Percentiles rank a stretch among this genome's conserved stretches.
phyloP scores from a whole-genome alignment of 1,284 basidiomycete species.

The Mycena citricolor region DNA sequence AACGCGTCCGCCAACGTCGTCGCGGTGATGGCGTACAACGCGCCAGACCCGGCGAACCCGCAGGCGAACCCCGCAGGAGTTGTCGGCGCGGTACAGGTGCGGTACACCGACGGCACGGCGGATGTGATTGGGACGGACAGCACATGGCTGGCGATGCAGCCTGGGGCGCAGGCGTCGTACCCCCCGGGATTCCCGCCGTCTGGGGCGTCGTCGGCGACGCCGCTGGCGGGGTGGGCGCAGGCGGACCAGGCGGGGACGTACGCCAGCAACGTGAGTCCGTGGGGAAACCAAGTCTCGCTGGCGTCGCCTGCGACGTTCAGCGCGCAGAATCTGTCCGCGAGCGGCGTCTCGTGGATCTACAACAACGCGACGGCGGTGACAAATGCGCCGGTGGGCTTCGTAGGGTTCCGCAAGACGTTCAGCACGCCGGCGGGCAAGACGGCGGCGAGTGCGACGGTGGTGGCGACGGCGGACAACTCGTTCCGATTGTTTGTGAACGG shows the following conservation, averaged over 20 bases:
- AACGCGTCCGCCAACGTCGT: slow-evolving; percentile 1
- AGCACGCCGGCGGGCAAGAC: background rate
- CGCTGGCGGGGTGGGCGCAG: slow-evolving; percentile 5
- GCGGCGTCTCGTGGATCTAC: slow-evolving; percentile 12
- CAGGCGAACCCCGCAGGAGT: slow-evolving; percentile 7
- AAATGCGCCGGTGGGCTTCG: background rate
- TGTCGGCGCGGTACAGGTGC: slow-evolving; percentile 6
- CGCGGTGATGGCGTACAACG: slow-evolving; percentile 1
- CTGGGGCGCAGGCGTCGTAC: too few relatives aligned
- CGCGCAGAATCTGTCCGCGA: background rate
- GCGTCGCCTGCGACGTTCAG: background rate
- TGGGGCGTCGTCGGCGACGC: slow-evolving; percentile 12
- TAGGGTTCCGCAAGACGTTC: slow-evolving; percentile 2
- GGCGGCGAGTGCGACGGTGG: slow-evolving; percentile 1
- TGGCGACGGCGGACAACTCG: slow-evolving; percentile 7
- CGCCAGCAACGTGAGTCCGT: slow-evolving; percentile 7
- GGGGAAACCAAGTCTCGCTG: too few relatives aligned
- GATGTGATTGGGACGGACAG: background rate
- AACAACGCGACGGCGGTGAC: background rate
- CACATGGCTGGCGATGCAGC: slow-evolving; percentile 1
- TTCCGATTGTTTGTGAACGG: slow-evolving; percentile 11
- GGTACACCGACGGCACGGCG: background rate
- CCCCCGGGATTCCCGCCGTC: slow-evolving; percentile 7
- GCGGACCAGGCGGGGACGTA: slow-evolving; percentile 4
- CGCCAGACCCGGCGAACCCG: background rate